Base-by-base conservation (phyloP, 192 early-diverging fungal species). In the Neocallimastix lanati region DNA sequence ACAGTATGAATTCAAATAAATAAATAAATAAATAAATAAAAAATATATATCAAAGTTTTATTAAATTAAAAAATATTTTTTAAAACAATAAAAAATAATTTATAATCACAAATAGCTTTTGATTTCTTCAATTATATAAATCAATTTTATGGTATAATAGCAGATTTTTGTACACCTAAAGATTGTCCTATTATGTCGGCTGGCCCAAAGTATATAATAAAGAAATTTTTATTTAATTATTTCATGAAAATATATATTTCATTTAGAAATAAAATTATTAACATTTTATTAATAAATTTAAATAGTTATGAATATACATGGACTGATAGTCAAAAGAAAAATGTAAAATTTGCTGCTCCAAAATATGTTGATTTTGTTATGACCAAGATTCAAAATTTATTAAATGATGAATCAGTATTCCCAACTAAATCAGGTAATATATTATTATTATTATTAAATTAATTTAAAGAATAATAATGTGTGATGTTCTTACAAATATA, bases 341-440 rank as follows among this genome's bases (percentile, higher is more conserved):
- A 91, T 67, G 86, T 92, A 29, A 97, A 95, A 82, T 87, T 96
- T 36, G 89, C 95, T 12, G 97, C 97, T 30, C 92, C 94, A n/a
- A 93, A 96, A 82, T 98, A 99, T 81, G 93, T 97, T 33, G 95
- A 99, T 88, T 96, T 92, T 82, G 93, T 94, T 77, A 89, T 94
- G 82, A 93, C 92, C 21, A 91, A 92, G 86, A 93, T 97, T 77
- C 93, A 97, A 82, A 92, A 90, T 25, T 84, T 92, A 21, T 82
- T 99, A 13, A 93, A 94, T 80, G 96, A 99, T 80, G 96, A 98
- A 85, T 87, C 84, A 40, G 85, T 94, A 35, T 99, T 99, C 81
- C 97, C 97, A 25, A 99, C 96, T 28, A 96, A 96, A 84, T 86
- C 92, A 76, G 93, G 94, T 92, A 90, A 29, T 78, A 28, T 36